Evolutionary conservation across 129 eudicot genomes (phyloP).

Genomic region (Artemisia annua): DNA sequence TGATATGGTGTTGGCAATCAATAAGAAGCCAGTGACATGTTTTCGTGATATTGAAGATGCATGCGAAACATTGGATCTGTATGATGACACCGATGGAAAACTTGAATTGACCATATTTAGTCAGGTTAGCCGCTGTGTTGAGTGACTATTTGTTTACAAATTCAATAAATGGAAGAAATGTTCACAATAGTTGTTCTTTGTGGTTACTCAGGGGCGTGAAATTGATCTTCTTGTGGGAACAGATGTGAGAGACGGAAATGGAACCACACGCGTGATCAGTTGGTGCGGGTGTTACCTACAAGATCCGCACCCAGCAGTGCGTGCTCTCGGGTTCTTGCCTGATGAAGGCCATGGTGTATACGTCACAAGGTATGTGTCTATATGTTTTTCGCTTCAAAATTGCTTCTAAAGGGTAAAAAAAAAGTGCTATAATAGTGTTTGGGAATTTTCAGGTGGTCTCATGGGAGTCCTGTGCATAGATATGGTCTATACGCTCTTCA

Average conservation of each 20-base stretch:
- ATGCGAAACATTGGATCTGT: slow-evolving; percentile 66
- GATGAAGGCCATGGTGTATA: slow-evolving; percentile 93
- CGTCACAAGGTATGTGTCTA: slow-evolving; percentile 63
- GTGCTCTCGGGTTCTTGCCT: slow-evolving; percentile 93
- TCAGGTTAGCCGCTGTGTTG: slow-evolving; percentile 44
- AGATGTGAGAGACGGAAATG: slow-evolving; percentile 89
- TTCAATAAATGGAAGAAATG: slow-evolving; percentile 1
- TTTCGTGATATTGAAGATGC: slow-evolving; percentile 88
- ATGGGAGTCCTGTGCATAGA: slow-evolving; percentile 90
- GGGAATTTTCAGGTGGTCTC: slow-evolving; percentile 68
- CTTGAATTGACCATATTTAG: slow-evolving; percentile 79
- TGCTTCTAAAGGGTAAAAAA: too few relatives aligned
- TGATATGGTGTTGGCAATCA: slow-evolving; percentile 87
- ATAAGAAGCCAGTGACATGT: slow-evolving; percentile 81
- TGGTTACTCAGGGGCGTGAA: slow-evolving; percentile 67
- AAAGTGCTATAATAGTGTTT: neutral
- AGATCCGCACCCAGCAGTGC: slow-evolving; percentile 84
- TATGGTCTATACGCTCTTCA: slow-evolving; percentile 85
- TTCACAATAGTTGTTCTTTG: slow-evolving; percentile 8
- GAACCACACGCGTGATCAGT: slow-evolving; percentile 78
- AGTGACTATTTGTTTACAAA: neutral
- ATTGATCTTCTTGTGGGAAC: slow-evolving; percentile 82
- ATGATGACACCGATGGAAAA: slow-evolving; percentile 48
- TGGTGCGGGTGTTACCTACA: slow-evolving; percentile 96
- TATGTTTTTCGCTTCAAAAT: neutral